These are phyloP conservation scores for Pythium phragmitis DNA, from an alignment of 352 stramenopile species.

Conservation along the genomic window DNA sequence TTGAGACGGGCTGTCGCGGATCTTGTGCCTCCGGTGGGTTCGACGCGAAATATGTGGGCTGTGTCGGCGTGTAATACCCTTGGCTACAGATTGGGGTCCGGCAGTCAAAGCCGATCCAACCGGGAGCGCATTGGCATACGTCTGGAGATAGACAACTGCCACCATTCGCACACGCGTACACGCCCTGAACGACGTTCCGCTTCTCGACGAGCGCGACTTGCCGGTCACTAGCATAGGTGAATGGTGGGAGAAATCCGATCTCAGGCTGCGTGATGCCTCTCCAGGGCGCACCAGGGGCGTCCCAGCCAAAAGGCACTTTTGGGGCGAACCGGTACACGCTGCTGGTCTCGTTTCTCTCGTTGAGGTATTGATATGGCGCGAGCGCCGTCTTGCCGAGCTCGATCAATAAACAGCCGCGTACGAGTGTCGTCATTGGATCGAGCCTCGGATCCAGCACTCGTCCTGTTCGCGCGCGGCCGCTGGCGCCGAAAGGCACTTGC, in stretches of 20 bases:
- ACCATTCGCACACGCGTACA: constrained; percentile 95
- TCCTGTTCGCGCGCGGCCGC: constrained; percentile 28
- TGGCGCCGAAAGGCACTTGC: constrained; percentile 36
- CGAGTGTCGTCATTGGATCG: constrained; percentile 21
- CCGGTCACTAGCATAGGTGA: constrained; percentile 59
- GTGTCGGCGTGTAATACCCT: constrained; percentile 89
- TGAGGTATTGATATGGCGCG: constrained; percentile 89
- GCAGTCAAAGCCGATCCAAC: constrained; percentile 97
- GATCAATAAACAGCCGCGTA: constrained; percentile 65
- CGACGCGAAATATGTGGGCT: constrained; percentile 75
- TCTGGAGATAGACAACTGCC: constrained; percentile 90
- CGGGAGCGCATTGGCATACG: constrained; percentile 88
- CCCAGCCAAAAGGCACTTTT: constrained; percentile 79
- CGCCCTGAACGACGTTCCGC: constrained; percentile 85
- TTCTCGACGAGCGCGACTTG: constrained; percentile 91
- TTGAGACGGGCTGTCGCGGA: constrained; percentile 53
- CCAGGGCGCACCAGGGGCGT: constrained; percentile 65
- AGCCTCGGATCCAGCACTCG: constrained; percentile 27
- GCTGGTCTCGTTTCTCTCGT: constrained; percentile 69
- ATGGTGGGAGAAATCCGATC: constrained; percentile 61
- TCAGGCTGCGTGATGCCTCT: constrained; percentile 48
- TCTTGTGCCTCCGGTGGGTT: constrained; percentile 50
- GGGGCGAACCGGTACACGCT: constrained; percentile 84
- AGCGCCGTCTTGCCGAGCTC: constrained; percentile 82
- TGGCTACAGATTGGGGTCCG: constrained; percentile 92